Percentiles rank a stretch among this genome's conserved stretches.
Conservation (phyloP, 805 yeast genomes). For the Suhomyces sp. region DNA sequence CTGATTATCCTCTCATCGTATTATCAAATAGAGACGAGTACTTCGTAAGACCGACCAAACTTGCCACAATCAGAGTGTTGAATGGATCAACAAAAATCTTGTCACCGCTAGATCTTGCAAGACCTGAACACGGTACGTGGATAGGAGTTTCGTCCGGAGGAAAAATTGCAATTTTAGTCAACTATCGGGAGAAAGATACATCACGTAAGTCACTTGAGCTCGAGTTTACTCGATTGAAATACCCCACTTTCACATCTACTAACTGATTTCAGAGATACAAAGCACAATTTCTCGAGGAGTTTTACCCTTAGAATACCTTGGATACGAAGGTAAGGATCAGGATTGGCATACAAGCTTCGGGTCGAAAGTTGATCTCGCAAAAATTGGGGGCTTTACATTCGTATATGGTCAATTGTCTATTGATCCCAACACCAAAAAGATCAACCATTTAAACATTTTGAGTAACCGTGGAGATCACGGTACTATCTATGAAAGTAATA, state of each 20-base stretch:
- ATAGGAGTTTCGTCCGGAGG: conserved; percentile 65
- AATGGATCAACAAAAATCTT: conserved; percentile 41
- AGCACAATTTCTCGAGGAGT: conserved; percentile 48
- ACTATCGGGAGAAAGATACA: conserved; percentile 53
- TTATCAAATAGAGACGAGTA: conserved; percentile 88
- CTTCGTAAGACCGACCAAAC: conserved; percentile 66
- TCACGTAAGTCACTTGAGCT: background rate
- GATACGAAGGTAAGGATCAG: conserved; percentile 23
- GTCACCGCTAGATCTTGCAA: conserved; percentile 71
- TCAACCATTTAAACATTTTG: conserved; percentile 42
- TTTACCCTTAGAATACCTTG: conserved; percentile 46
- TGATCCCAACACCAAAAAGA: conserved; percentile 17
- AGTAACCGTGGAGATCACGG: conserved; percentile 50
- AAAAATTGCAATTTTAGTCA: conserved; percentile 69
- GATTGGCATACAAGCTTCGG: conserved; percentile 44
- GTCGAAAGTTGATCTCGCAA: conserved; percentile 12
- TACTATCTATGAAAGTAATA: conserved; percentile 23
- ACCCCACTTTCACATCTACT: background rate
- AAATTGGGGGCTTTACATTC: conserved; percentile 63
- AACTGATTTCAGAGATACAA: background rate
- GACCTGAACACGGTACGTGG: conserved; percentile 88
- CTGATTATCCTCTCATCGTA: conserved; percentile 70
- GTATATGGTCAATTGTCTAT: conserved; percentile 49
- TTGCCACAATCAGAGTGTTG: conserved; percentile 40
- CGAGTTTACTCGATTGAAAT: background rate